Evolutionary conservation across 257 asterid genomes (phyloP).

Genomic region (Schizonepeta tenuifolia): DNA sequence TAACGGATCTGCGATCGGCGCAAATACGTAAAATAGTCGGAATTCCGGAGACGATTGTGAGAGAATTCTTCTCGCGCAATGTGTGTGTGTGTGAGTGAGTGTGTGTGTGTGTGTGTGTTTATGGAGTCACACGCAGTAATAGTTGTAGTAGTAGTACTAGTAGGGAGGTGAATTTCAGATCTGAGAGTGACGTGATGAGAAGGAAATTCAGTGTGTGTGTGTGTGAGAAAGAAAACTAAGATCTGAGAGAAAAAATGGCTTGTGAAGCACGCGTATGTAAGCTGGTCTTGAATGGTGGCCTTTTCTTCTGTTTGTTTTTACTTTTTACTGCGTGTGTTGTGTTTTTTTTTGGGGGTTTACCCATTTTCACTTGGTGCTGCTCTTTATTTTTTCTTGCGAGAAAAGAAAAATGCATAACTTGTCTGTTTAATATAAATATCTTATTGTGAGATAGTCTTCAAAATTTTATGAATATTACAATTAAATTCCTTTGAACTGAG

Average conservation of each 20-base stretch:
- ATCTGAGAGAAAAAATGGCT: constrained; percentile 49
- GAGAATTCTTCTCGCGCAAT: constrained; percentile 22
- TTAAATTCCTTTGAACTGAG: background rate
- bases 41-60: constrained; percentile 25
- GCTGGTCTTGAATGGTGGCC: constrained; percentile 50
- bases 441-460: background rate
- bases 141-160: constrained; percentile 18
- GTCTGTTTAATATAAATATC: too few relatives aligned
- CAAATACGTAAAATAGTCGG: constrained; percentile 33
- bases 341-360: constrained; percentile 21
- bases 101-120: constrained; percentile 23
- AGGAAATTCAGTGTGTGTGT: constrained; percentile 32
- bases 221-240: constrained; percentile 31
- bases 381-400: background rate
- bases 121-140: constrained; percentile 31
- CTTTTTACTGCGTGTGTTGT: constrained; percentile 21
- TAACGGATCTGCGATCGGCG: constrained; percentile 45
- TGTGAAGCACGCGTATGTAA: constrained; percentile 52
- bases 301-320: background rate
- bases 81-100: constrained; percentile 26
- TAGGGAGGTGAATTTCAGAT: constrained; percentile 42
- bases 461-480: background rate
- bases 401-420: background rate
- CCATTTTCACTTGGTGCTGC: background rate
- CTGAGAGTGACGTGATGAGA: constrained; percentile 47